phyloP scores from a whole-genome alignment of 192 early-diverging fungal genomes.

The Backusella psychrophila region DNA sequence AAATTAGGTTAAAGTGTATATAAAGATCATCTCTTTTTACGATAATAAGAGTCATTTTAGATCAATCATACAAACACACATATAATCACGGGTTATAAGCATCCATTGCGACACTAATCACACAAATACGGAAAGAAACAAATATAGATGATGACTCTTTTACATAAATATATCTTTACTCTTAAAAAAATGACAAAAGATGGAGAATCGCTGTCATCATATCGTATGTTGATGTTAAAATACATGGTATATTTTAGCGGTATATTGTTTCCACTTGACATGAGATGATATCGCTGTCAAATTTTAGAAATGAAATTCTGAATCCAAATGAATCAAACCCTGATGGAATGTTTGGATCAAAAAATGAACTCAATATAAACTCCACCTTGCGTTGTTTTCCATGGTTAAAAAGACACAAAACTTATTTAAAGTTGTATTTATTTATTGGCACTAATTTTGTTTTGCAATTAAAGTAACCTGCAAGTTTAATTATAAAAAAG shows the following conservation, averaged over 20 bases:
- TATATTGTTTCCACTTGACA: too few relatives aligned
- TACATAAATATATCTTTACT: background rate
- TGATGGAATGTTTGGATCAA: background rate
- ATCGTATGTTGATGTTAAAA: too few relatives aligned
- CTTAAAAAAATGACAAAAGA: too few relatives aligned
- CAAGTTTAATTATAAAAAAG: background rate
- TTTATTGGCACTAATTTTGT: background rate
- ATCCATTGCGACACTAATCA: background rate
- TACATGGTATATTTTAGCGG: too few relatives aligned
- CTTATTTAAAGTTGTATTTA: background rate
- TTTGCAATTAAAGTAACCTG: background rate
- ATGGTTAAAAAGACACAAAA: background rate
- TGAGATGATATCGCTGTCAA: background rate
- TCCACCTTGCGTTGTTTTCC: background rate
- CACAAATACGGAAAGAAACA: background rate
- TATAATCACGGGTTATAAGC: background rate
- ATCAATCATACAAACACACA: background rate
- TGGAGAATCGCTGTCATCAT: too few relatives aligned
- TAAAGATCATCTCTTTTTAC: background rate
- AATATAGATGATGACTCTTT: background rate
- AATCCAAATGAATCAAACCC: background rate
- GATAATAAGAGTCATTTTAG: background rate
- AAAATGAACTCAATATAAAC: background rate
- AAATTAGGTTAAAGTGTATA: background rate
- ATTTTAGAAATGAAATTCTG: background rate